Evolutionary conservation across 495 filamentous ascomycete species (phyloP), one percentile per base, ranked within the genome.

Genomic region (Bathelium albidoporum): DNA sequence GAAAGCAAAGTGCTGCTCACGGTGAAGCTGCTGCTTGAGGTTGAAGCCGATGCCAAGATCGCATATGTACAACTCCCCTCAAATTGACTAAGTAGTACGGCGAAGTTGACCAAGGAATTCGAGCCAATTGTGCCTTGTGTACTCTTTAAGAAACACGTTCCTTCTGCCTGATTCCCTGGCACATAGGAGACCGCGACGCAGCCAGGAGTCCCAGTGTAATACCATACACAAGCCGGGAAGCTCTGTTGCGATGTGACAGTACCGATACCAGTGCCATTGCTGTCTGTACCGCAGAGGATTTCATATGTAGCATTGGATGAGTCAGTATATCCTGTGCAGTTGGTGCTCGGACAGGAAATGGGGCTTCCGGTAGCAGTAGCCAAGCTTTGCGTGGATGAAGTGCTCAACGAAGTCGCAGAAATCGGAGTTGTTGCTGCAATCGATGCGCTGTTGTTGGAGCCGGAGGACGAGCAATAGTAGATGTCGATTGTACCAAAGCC

Each of bases 381-480:
- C 7, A 24, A n/a, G 24, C 49, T 55, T 10, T 3, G 29, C 7
- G 49, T 55, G 24, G 49, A 55, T 28, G 49, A 55, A 7, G 16
- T 55, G 24, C 49, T 55, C 9, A 24, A 26, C 9, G 49, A 55
- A 55, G 5, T 26, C 49, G 24, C 20, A 9, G 24, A 3, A 55
- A n/a, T 55, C 29, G 49, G 20, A 29, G 22, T 29, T 10, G 49
- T 55, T 11, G 49, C n/a, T 26, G 49, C 29, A 28, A 55, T 55
- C 24, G 16, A 41, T 20, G 55, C 32, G 43, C 63, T 63, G 44
- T 58, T 55, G 43, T 58, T 58, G 55, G 31, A 58, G 66, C 32
- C 29, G 9, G 49, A 29, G 5, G 24, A 12, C 2, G 49, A 24
- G 24, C 49, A 55, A 7, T 29, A 26, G 49, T 44, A 61, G 20